Base-by-base conservation (phyloP, 2,329 filamentous ascomycete genomes). In the Ophiostoma ulmi region DNA sequence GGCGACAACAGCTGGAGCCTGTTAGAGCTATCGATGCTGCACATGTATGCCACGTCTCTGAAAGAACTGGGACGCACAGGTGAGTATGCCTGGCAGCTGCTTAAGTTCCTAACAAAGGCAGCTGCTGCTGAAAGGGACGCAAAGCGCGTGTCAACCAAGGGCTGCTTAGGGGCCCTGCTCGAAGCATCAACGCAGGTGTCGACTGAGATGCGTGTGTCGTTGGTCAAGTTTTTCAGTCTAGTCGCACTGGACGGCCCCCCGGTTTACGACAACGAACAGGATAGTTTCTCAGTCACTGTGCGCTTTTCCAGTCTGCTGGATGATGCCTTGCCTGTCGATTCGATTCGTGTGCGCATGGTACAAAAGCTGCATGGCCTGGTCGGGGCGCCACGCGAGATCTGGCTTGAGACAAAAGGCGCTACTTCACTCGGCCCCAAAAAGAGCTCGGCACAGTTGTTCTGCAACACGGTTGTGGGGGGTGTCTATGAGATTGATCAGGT, bases 31-130 rank as follows among this genome's bases (percentile, higher is more conserved):
- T 90, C 90, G 0, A 91, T 97, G 86, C 84, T 98, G 6, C 87
- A 92, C 74, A 90, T 97, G 84, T 95, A 97, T 77, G 87, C 91
- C 0, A 86, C 87, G 67, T 98, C 94, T 78, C 84, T 99, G 38
- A 90, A 91, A 74, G 86, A 92, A 75, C 85, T 97, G 38, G 84
- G 90, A 67, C 87, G 88, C 17, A 88, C 88, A 72, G 91, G 94
- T 69, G 92, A 97, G 73, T 96, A 93, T 76, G 88, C 94, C 20
- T 87, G 87, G 35, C 89, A 91, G 10, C 84, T 92, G 10, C 82
- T 97, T 17, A 90, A 91, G 75, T 81, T 97, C 1, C 80, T 95
- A 13, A 87, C 86, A 8, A 93, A 92, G 76, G 86, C 87, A 0
- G 89, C 86, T 4, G 80, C 80, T 0, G 83, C 84, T 0, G 83